These are phyloP conservation scores for Penicillium sp. DNA, from an alignment of 2,329 filamentous ascomycete genomes.

Conservation along the genomic window DNA sequence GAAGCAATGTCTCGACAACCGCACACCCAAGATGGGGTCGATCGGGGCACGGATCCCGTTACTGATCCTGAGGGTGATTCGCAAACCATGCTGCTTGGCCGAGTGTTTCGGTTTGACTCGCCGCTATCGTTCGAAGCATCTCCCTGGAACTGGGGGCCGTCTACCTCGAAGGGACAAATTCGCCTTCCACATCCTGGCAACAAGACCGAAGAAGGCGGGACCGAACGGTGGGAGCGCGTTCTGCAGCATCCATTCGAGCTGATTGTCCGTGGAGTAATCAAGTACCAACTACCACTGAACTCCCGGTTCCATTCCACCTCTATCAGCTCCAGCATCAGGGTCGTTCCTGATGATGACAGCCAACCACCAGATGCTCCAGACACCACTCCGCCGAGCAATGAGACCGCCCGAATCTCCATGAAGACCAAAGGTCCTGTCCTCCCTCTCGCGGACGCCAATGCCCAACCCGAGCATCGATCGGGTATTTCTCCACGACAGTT, in stretches of 20 bases:
- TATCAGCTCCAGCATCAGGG: constrained; percentile 39
- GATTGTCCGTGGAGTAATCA: constrained; percentile 82
- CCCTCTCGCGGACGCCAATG: constrained; percentile 12
- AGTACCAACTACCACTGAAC: constrained; percentile 64
- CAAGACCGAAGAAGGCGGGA: constrained; percentile 72
- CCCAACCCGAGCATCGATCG: constrained; percentile 7
- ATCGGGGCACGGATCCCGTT: constrained; percentile 58
- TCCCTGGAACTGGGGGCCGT: constrained; percentile 68
- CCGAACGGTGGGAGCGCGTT: constrained; percentile 82
- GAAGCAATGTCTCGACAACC: constrained; percentile 15
- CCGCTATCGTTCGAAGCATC: constrained; percentile 84
- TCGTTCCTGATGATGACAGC: constrained; percentile 35
- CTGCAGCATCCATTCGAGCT: constrained; percentile 89
- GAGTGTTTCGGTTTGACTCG: constrained; percentile 79
- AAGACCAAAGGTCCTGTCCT: constrained; percentile 6
- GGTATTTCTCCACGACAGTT: constrained; percentile 24
- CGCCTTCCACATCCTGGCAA: constrained; percentile 80
- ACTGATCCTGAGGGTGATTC: constrained; percentile 52
- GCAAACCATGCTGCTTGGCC: constrained; percentile 87
- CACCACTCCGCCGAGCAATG: constrained; percentile 22
- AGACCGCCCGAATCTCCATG: constrained; percentile 24
- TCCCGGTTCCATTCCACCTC: constrained; percentile 50
- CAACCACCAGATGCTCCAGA: constrained; percentile 7
- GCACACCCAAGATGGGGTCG: constrained; percentile 37
- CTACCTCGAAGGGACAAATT: constrained; percentile 73